phyloP scores from a whole-genome alignment of 2,329 filamentous ascomycete genomes.

The Phaeosphaeriaceae sp. region DNA sequence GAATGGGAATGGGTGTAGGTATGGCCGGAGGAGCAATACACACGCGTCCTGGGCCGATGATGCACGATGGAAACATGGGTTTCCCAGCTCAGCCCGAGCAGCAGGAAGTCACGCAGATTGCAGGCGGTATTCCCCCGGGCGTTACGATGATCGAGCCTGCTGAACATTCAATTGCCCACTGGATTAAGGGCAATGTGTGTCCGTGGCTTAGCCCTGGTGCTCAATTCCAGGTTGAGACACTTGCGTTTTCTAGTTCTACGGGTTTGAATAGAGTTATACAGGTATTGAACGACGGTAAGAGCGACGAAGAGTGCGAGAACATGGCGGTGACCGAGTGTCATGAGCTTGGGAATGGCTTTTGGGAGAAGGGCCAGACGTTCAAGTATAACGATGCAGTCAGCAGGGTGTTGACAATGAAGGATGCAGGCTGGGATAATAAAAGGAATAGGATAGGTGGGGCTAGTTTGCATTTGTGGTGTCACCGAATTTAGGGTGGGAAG shows the following conservation, averaged over 20 bases:
- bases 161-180: conserved; percentile 33
- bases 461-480: conserved; percentile 39
- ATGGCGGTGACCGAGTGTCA: conserved; percentile 43
- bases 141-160: conserved; percentile 33
- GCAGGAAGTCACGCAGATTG: conserved; percentile 29
- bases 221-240: conserved; percentile 32
- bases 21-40: conserved; percentile 21
- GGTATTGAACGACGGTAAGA: conserved; percentile 30
- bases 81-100: conserved; percentile 28
- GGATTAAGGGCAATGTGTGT: conserved; percentile 35
- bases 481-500: conserved; percentile 17
- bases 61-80: conserved; percentile 30
- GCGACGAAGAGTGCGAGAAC: conserved; percentile 30
- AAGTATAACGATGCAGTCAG: conserved; percentile 38
- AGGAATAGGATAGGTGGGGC: conserved; percentile 35
- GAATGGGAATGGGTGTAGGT: conserved; percentile 16
- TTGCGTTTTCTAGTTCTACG: conserved; percentile 28
- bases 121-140: conserved; percentile 35
- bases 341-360: conserved; percentile 42
- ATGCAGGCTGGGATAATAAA: conserved; percentile 41
- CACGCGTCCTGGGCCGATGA: conserved; percentile 27
- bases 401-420: conserved; percentile 39
- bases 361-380: conserved; percentile 46
- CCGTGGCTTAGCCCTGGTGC: conserved; percentile 39
- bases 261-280: conserved; percentile 40